Evolutionary conservation across 176 grass and related monocot species (phyloP).

Genomic region (Neostapfia colusana): DNA sequence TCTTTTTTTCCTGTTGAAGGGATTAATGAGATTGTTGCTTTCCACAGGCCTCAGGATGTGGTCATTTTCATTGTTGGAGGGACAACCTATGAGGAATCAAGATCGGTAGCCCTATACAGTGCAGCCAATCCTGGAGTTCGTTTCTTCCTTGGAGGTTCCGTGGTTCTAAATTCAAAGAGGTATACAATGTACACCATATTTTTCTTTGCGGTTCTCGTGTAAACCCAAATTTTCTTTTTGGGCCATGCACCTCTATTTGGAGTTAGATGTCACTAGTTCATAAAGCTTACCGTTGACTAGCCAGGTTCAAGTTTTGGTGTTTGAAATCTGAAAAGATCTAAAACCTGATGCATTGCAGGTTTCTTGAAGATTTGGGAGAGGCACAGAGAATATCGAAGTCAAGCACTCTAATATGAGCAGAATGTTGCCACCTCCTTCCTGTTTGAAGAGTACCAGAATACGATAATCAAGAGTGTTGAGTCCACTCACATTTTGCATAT

Average conservation of each 20-base stretch:
- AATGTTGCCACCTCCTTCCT: not conserved
- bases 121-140: conserved; percentile 75
- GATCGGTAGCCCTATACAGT: conserved; percentile 81
- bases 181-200: conserved; percentile 27
- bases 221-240: not conserved
- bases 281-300: not conserved
- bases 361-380: conserved; percentile 88
- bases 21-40: conserved; percentile 13
- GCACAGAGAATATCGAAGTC: conserved; percentile 85
- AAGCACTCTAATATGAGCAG: conserved; percentile 51
- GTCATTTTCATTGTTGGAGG: conserved; percentile 97
- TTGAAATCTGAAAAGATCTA: not conserved
- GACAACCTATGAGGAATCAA: conserved; percentile 91
- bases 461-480: conserved; percentile 33
- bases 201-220: conserved; percentile 1
- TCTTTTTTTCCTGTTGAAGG: not conserved
- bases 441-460: conserved; percentile 19
- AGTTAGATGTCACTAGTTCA: not conserved
- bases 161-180: conserved; percentile 89
- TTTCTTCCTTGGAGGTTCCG: conserved; percentile 92
- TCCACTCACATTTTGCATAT: conserved; percentile 8
- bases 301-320: not conserved
- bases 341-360: conserved; percentile 54
- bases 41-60: conserved; percentile 91
- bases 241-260: not conserved